phyloP scores from a whole-genome alignment of 495 filamentous ascomycete genomes.

The Cenococcum geophilum region DNA sequence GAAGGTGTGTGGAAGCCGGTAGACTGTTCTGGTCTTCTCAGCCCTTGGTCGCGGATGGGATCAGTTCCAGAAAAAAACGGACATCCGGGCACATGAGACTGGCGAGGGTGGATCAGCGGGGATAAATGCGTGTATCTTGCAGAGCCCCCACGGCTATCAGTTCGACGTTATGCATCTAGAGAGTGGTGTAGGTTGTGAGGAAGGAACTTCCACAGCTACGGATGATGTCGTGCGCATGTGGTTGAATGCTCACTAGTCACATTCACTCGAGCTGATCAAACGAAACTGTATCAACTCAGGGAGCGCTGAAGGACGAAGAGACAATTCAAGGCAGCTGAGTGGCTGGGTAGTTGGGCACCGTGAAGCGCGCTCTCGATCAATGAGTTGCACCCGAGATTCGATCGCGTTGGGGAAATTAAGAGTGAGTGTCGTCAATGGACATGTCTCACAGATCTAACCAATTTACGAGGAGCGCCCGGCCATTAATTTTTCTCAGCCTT shows the following conservation, averaged over 20 bases:
- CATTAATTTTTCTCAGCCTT: too few relatives aligned
- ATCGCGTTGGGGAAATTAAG: neutral
- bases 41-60: neutral
- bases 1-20: neutral
- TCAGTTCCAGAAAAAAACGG: neutral
- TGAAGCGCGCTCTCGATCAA: too few relatives aligned
- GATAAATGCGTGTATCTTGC: neutral
- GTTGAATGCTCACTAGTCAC: too few relatives aligned
- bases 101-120: neutral
- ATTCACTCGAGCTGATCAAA: neutral
- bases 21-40: neutral
- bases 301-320: too few relatives aligned
- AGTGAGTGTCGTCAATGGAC: neutral
- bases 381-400: too few relatives aligned
- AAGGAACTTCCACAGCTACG: neutral
- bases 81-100: neutral
- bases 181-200: neutral
- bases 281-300: neutral
- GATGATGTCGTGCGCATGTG: too few relatives aligned
- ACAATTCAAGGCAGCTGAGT: too few relatives aligned
- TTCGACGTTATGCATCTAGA: neutral
- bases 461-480: too few relatives aligned
- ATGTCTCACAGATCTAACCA: too few relatives aligned
- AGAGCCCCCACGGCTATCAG: neutral
- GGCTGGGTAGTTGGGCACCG: too few relatives aligned